These are phyloP conservation scores for Pholiota microspora DNA, from an alignment of 768 basidiomycete genomes.

Conservation along the genomic window DNA sequence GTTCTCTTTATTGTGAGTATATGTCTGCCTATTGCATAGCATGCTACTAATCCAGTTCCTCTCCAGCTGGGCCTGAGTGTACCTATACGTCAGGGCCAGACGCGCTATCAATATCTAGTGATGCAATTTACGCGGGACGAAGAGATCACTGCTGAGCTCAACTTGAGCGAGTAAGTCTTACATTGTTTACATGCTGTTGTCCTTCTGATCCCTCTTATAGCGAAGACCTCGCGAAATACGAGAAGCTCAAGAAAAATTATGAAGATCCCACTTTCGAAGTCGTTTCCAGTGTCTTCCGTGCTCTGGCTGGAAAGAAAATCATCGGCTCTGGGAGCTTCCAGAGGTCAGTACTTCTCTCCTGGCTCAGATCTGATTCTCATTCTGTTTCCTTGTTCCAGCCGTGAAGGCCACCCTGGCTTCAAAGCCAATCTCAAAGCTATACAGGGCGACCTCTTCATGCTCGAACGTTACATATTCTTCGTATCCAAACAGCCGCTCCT, in stretches of 20 bases:
- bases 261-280: conserved; percentile 96
- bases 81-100: conserved; percentile 97
- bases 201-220: conserved; percentile 31
- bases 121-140: conserved; percentile 98
- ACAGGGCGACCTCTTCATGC: conserved; percentile 95
- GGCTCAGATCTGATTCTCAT: background rate
- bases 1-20: conserved; percentile 86
- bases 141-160: conserved; percentile 93
- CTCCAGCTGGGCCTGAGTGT: conserved; percentile 82
- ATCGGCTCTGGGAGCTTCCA: conserved; percentile 84
- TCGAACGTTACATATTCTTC: conserved; percentile 98
- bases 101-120: conserved; percentile 95
- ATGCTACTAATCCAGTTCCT: conserved; percentile 3
- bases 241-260: conserved; percentile 88
- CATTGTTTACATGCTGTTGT: background rate
- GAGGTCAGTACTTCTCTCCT: conserved; percentile 46
- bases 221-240: conserved; percentile 75
- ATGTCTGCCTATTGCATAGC: background rate
- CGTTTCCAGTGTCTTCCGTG: conserved; percentile 91
- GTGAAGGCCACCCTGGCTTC: conserved; percentile 89
- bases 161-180: conserved; percentile 78
- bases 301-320: conserved; percentile 87
- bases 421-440: conserved; percentile 97
- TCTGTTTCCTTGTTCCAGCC: conserved; percentile 41
- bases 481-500: conserved; percentile 94